Evolutionary conservation across 2,329 filamentous ascomycete genomes (phyloP), one percentile per base, ranked within the genome.

Genomic region (Aspergillus phoenicis): DNA sequence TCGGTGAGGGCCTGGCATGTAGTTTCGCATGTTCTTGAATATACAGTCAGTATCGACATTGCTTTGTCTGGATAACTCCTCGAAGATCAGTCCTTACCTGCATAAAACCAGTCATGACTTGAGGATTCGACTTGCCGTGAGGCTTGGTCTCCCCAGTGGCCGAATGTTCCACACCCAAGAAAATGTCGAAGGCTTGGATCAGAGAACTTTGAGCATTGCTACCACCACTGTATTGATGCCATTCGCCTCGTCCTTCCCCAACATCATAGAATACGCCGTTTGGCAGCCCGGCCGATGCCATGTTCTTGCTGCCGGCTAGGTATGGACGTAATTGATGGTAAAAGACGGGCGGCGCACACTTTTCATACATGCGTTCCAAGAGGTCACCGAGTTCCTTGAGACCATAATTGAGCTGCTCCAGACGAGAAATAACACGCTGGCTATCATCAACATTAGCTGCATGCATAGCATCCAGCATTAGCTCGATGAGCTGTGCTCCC

Each of bases 171-270:
- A 85, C 80, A 0, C 80, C 82, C 2, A 85, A 75, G 2, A 81
- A 80, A 6, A 82, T 81, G 63, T 85, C 83, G 60, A 84, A 82
- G 20, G 84, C 81, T 52, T 85, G 83, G 3, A 85, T 77, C 49
- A 85, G 63, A 0, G 82, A 84, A 69, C 82, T 84, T 65, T 85
- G 83, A 0, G 81, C 83, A 65, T 85, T 85, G 63, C 82, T 84
- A 0, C 83, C 83, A 2, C 83, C 83, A 33, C 81, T 80, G 60
- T 83, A 81, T 53, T 82, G 79, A 20, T 76, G 74, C 82, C 82
- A 85, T 11, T 78, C 70, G 1, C 81, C 82, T 39, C 76, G 75
- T 0, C 80, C 81, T 7, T 81, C 66, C 3, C 82, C 82, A 41
- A 80, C 71, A 57, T 84, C 82, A 63, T 84, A 85, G 64, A 82